A percentile compares a stretch with the other conserved stretches of the same genome.
Conservation (phyloP, 352 stramenopile genomes). For the Globisporangium lucens region DNA sequence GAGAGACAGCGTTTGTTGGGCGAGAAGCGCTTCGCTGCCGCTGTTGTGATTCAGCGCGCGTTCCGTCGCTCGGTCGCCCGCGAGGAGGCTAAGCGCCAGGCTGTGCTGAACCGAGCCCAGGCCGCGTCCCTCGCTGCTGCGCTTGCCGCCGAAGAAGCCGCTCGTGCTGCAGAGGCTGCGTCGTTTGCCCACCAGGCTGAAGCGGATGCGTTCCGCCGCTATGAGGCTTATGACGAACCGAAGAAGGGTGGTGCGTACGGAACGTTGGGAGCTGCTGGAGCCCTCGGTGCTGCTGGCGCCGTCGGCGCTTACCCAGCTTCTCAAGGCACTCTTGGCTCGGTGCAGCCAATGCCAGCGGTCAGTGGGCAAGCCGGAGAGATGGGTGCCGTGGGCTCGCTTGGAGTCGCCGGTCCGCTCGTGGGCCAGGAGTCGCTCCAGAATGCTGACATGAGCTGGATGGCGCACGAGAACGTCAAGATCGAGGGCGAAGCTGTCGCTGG, state of each 20-base stretch:
- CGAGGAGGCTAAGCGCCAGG: slow-evolving; percentile 69
- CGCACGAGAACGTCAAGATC: slow-evolving; percentile 75
- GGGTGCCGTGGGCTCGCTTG: slow-evolving; percentile 69
- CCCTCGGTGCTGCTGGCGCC: slow-evolving; percentile 51
- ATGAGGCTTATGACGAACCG: slow-evolving; percentile 58
- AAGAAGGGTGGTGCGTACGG: slow-evolving; percentile 42
- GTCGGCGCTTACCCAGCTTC: slow-evolving; percentile 47
- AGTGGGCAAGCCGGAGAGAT: slow-evolving; percentile 72
- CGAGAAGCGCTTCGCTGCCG: slow-evolving; percentile 50
- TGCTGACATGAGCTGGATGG: slow-evolving; percentile 83
- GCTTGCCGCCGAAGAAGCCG: slow-evolving; percentile 71
- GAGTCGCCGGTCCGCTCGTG: slow-evolving; percentile 67
- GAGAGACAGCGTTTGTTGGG: slow-evolving; percentile 60
- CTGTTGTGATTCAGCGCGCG: slow-evolving; percentile 62
- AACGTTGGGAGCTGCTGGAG: slow-evolving; percentile 51
- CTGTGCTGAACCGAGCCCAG: slow-evolving; percentile 65
- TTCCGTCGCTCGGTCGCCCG: slow-evolving; percentile 63
- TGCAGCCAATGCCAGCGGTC: slow-evolving; percentile 59
- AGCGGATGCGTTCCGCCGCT: slow-evolving; percentile 68
- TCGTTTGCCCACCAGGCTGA: slow-evolving; percentile 71
- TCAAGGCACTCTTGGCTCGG: slow-evolving; percentile 63
- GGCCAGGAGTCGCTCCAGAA: slow-evolving; percentile 82
- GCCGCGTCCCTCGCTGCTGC: slow-evolving; percentile 69
- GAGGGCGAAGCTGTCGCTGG: slow-evolving; percentile 76
- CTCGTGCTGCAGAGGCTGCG: slow-evolving; percentile 63